Evolutionary conservation across 2,329 filamentous ascomycete species (phyloP).

Genomic region (Alternaria incomplexa): DNA sequence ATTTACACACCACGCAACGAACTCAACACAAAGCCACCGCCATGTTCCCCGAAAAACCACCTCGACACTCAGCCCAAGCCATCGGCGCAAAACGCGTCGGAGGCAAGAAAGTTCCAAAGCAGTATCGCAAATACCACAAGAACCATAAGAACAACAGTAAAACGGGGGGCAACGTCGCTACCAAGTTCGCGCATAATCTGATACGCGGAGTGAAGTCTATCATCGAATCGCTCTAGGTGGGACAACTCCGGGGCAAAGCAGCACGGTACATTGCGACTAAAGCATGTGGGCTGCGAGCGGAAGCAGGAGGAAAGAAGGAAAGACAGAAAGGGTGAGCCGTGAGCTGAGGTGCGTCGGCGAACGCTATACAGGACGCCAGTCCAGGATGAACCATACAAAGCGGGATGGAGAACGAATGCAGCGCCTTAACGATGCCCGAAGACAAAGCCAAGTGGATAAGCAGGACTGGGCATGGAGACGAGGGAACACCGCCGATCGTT

Average conservation of each 20-base stretch:
- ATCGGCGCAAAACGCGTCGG: slow-evolving; percentile 20
- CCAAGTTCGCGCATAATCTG: neutral
- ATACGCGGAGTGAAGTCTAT: slow-evolving; percentile 3
- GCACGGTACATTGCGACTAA: neutral
- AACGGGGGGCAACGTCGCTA: slow-evolving; percentile 2
- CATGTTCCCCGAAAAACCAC: slow-evolving; percentile 14
- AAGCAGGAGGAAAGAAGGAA: neutral
- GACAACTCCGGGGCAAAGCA: neutral
- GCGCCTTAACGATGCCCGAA: neutral
- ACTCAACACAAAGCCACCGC: neutral
- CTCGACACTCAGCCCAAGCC: slow-evolving; percentile 22
- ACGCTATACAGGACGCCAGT: neutral
- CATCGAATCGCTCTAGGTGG: neutral
- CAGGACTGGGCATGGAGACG: neutral
- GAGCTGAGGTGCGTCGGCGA: neutral
- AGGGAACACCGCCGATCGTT: neutral
- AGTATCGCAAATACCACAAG: slow-evolving; percentile 21
- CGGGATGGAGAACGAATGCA: neutral
- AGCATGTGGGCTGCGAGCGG: neutral
- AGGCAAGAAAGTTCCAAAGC: slow-evolving; percentile 25
- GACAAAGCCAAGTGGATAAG: neutral
- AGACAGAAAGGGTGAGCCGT: neutral
- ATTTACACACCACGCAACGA: neutral
- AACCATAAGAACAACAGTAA: slow-evolving; percentile 6
- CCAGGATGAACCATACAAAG: neutral